Base-by-base conservation (phyloP, 1,284 basidiomycete species). In the Cystobasidiaceae sp. region DNA sequence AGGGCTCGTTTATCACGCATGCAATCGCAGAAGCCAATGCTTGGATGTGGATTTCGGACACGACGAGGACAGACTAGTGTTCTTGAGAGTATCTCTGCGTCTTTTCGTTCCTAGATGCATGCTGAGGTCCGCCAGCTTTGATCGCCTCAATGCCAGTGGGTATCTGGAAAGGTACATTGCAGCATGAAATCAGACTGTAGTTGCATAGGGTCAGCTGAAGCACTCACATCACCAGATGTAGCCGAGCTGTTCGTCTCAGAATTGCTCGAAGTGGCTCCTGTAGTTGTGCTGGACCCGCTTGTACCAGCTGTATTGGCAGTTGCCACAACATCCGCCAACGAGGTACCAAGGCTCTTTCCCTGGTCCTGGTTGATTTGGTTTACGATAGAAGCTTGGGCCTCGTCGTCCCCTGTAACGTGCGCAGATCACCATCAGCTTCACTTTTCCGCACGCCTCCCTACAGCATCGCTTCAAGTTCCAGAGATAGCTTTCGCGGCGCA, bases 341-440 rank as follows among this genome's bases (percentile, higher is more conserved):
- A 37, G 6, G 50, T 45, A 7, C 60, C 60, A 7, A 62, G n/a
- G 17, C 37, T 41, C 19, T 39, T 17, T 23, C 60, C 60, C 32
- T 41, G 39, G 30, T 62, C 60, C n/a, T 49, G 48, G 28, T 64
- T 64, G 44, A 64, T 45, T 32, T 64, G 61, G 28, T 64, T 64
- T 41, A 56, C 52, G 6, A 64, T 28, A 33, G 49, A 41, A 33
- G 48, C 52, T 19, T 56, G 51, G n/a, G n/a, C 48, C 27, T 56
- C 61, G 23, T 44, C 33, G 23, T 56, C 61, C 39, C 51, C 52
- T 64, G 32, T 51, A 39, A 30, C 8, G 25, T 23, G 21, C 23
- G 46, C 17, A n/a, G 21, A 28, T 25, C 27, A 37, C 7, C 45
- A 49, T 57, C 45, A 49, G 54, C 39, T 44, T 1, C 28, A 39